Evolutionary conservation across 345 rosid genomes (phyloP), one percentile per base, ranked within the genome.

Genomic region (Murraya paniculata): DNA sequence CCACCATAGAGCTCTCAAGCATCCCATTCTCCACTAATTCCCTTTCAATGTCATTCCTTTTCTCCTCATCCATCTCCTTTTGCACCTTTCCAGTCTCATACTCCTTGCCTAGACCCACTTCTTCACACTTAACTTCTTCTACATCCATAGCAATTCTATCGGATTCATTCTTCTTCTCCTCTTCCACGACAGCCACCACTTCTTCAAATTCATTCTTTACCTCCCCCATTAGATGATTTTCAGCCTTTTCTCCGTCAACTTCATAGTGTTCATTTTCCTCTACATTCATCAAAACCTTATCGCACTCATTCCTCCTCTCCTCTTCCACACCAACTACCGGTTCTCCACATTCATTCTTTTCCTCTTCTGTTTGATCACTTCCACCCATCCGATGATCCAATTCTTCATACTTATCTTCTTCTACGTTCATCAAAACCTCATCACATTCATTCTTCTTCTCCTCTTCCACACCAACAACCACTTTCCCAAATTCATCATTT

Each of bases 1-100:
- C 71, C 55, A 35, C 64, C 64, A 33, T 22, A 5, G 22, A 11
- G 22, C 22, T 27, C 76, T 59, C 58, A 9, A 22, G 59, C 35
- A 71, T 41, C 36, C 64, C 53, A 31, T 68, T 59, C 61, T 72
- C 75, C 38, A n/a, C 64, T 9, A 31, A 11, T 33, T 30, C 50
- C 38, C 48, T 41, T 8, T 21, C 77, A 16, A 11, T 41, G 30
- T 81, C 75, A 53, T 10, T 24, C 36, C n/a, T 53, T 53, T 16
- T 74, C 41, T 53, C 81, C 75, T 65, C 64, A 21, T 19, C 61
- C 59, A 73, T 41, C 66, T 75, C 78, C 38, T n/a, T 28, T 19
- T 28, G 14, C n/a, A 28, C 59, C 35, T 28, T 67, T 18, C 22
- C 79, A 16, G 9, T 30, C 24, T 78, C 73, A 25, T 6, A 18